A percentile compares a stretch with the other conserved stretches of the same genome.
These are phyloP conservation scores for Kluyveromyces dobzhanskii DNA, from an alignment of 805 yeast species.

Conservation along the genomic window DNA sequence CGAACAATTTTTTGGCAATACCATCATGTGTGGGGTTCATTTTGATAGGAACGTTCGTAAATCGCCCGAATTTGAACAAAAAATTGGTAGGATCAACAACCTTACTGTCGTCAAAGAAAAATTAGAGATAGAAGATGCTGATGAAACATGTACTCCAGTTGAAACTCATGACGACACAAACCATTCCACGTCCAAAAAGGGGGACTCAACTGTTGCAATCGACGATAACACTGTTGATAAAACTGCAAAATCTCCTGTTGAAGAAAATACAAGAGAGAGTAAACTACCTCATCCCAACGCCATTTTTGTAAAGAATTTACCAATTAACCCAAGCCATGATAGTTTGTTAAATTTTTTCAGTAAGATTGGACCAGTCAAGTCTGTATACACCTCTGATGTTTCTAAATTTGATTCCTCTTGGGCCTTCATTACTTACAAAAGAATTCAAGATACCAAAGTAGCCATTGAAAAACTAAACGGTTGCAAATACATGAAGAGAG, in stretches of 20 bases:
- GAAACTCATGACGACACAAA: too few species aligned
- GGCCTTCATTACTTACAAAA: slow-evolving; percentile 38
- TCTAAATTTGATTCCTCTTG: slow-evolving; percentile 20
- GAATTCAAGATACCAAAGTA: slow-evolving; percentile 27
- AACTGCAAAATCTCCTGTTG: slow-evolving; percentile 3
- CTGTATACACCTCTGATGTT: slow-evolving; percentile 27
- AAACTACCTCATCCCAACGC: slow-evolving; percentile 25
- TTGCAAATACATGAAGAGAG: slow-evolving; percentile 21
- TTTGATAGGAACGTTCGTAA: slow-evolving; percentile 30
- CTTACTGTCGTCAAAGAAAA: slow-evolving; percentile 11
- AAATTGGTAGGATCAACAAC: slow-evolving; percentile 17
- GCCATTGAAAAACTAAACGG: slow-evolving; percentile 31
- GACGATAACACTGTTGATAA: slow-evolving; percentile 5
- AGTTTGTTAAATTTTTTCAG: slow-evolving; percentile 25
- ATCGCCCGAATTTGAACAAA: slow-evolving; percentile 26
- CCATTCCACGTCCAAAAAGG: too few species aligned
- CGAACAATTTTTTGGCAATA: slow-evolving; percentile 23
- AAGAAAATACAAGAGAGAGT: not conserved
- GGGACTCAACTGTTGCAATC: not conserved
- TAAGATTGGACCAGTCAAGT: slow-evolving; percentile 27
- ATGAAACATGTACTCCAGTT: not conserved
- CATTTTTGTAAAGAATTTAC: slow-evolving; percentile 29
- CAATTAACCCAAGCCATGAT: slow-evolving; percentile 23
- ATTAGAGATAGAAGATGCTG: slow-evolving; percentile 9
- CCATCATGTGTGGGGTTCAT: slow-evolving; percentile 34